Base-by-base conservation (phyloP, 1,284 basidiomycete genomes). In the Cutaneotrichosporon sp. region DNA sequence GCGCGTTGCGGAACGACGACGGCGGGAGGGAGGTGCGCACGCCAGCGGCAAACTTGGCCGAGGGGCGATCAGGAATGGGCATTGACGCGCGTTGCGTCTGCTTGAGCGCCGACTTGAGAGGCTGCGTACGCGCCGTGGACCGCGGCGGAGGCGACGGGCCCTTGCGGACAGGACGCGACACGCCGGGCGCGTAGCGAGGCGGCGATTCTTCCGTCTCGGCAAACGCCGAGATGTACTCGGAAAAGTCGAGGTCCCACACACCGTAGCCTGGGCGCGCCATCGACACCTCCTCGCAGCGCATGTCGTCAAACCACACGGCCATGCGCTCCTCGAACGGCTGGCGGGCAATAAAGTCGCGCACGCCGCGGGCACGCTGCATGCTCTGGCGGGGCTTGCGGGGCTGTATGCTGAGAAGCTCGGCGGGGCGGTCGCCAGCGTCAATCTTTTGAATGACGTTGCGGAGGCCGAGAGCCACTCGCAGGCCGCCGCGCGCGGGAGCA, bases 321-420 rank as follows among this genome's bases (percentile, higher is more conserved):
- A 61, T 68, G 22, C 71, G 62, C 49, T 73, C 68, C 57, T 73
- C 71, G 42, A 65, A 73, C 3, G 69, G 67, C n/a, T 59, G 58
- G 21, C 71, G 66, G 15, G 51, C 46, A 37, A 70, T 58, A 53
- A 73, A 73, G 54, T 71, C 69, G 15, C 54, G 45, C n/a, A 69
- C 64, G 2, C 68, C 68, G 21, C 60, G 51, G 4, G 68, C 64
- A 42, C 67, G 60, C 17, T 42, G 50, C 17, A 3, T 40, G 7
- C 54, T 54, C 46, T 61, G 59, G 8, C 54, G 54, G n/a, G 54
- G 47, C n/a, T 39, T 9, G 40, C 41, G 52, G 5, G 26, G 26
- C 8, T 61, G 55, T 4, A 45, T 17, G 4, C 33, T 14, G 23
- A 42, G 26, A 3, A 46, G 47, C 8, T 43, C 54, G 9, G 51